Evolutionary conservation across 306 rosid genomes (phyloP).

Genomic region (Chamaecrista fasciculata): DNA sequence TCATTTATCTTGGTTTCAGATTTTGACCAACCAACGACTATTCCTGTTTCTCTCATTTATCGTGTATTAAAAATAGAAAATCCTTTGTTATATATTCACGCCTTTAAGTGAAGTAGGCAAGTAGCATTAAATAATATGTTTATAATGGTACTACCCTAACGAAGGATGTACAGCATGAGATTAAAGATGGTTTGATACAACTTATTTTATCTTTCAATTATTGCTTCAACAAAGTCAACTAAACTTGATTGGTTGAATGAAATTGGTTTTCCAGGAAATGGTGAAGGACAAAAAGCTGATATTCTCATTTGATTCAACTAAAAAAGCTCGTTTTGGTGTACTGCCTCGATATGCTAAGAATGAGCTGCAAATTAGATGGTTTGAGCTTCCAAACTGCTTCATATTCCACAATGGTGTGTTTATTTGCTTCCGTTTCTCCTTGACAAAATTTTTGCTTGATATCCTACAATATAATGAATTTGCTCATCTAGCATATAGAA

Average conservation of each 20-base stretch:
- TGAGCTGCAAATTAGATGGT: conserved; percentile 81
- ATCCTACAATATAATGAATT: conserved; percentile 10
- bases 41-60: neutral
- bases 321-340: conserved; percentile 88
- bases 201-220: neutral
- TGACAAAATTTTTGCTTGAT: neutral
- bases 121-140: neutral
- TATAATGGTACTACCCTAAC: neutral
- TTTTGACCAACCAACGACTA: neutral
- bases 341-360: conserved; percentile 93
- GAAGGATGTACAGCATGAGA: neutral
- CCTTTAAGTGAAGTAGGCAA: neutral
- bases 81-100: neutral
- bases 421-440: conserved; percentile 12
- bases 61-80: neutral
- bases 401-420: conserved; percentile 85
- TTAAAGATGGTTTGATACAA: neutral
- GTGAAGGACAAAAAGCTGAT: conserved; percentile 77
- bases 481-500: neutral
- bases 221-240: conserved; percentile 5
- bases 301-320: conserved; percentile 77
- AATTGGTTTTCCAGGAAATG: conserved; percentile 75
- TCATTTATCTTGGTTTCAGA: neutral
- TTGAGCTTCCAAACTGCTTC: conserved; percentile 97
- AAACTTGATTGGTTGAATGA: conserved; percentile 22